These are phyloP conservation scores for Tephrocybe sp. DNA, from an alignment of 768 basidiomycete genomes.

Conservation along the genomic window DNA sequence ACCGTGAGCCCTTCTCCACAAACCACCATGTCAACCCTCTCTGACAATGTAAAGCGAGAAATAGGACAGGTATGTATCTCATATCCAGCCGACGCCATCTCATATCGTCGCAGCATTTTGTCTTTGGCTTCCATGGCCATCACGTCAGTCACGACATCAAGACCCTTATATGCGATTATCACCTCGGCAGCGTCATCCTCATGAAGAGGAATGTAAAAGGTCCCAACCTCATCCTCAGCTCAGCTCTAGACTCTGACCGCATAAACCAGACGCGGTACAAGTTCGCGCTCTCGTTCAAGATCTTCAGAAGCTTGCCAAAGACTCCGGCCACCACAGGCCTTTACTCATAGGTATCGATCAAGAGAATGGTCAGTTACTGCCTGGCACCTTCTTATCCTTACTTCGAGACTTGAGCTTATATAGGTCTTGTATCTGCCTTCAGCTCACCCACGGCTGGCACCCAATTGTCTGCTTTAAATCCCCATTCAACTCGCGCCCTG, in stretches of 20 bases:
- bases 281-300: conserved; percentile 43
- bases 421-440: conserved; percentile 71
- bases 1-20: not conserved
- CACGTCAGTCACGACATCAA: conserved; percentile 49
- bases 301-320: conserved; percentile 54
- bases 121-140: conserved; percentile 66
- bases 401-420: no score
- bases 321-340: conserved; percentile 52
- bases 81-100: not conserved
- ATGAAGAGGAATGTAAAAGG: conserved; percentile 68
- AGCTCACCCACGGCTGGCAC: conserved; percentile 55
- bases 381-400: not conserved
- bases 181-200: conserved; percentile 65
- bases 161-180: conserved; percentile 57
- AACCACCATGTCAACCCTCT: conserved; percentile 18
- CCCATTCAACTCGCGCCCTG: not conserved
- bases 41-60: conserved; percentile 38
- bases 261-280: conserved; percentile 45
- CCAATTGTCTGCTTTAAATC: conserved; percentile 52
- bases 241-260: not conserved
- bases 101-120: conserved; percentile 73
- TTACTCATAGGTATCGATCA: conserved; percentile 72
- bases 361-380: conserved; percentile 52
- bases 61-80: conserved; percentile 41
- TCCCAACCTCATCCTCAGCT: conserved; percentile 17